Evolutionary conservation across 2,329 filamentous ascomycete species (phyloP), one percentile per base, ranked within the genome.

Genomic region (Aspergillus sp.): DNA sequence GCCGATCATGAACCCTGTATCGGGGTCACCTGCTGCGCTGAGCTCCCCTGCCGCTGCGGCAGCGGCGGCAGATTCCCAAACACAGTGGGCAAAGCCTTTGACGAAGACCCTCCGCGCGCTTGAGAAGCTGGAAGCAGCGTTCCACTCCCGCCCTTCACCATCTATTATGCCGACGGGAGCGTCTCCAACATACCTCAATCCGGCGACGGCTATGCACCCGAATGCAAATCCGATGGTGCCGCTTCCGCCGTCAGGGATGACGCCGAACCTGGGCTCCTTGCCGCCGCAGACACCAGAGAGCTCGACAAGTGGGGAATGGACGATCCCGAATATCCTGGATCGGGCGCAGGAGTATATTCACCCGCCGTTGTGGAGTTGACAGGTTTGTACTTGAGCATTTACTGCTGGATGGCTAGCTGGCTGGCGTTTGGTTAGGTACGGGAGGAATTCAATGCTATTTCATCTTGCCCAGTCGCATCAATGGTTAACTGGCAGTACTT

Each of bases 291-390:
- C 78, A 0, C 77, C 78, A 0, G 78, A 80, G 57, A 79, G 76
- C 61, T 76, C 76, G n/a, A 74, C 71, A 24, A 78, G 77, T 56
- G 70, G 74, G 20, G 77, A 80, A 57, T 80, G 77, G 78, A 72
- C 74, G 47, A 73, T 75, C 36, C 76, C 74, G 3, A 79, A 76
- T 57, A 65, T 80, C n/a, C 55, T 78, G 12, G 77, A 79, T 57
- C 70, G 77, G 13, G 77, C 77, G 36, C 68, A 74, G n/a, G 76
- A 80, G 64, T 80, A 79, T 62, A 78, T 80, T 11, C 77, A 79
- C 56, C 76, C 78, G 15, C 76, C 77, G 2, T 64, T 80, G 12
- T 80, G 78, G 78, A 66, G 72, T 38, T 75, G 62, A 61, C 13
- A 2, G 22, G 24, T 24, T 18, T 18, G 4, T n/a, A 36, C 2